Evolutionary conservation across 1,284 basidiomycete species (phyloP), one percentile per base, ranked within the genome.

Genomic region (Trametes pubescens): DNA sequence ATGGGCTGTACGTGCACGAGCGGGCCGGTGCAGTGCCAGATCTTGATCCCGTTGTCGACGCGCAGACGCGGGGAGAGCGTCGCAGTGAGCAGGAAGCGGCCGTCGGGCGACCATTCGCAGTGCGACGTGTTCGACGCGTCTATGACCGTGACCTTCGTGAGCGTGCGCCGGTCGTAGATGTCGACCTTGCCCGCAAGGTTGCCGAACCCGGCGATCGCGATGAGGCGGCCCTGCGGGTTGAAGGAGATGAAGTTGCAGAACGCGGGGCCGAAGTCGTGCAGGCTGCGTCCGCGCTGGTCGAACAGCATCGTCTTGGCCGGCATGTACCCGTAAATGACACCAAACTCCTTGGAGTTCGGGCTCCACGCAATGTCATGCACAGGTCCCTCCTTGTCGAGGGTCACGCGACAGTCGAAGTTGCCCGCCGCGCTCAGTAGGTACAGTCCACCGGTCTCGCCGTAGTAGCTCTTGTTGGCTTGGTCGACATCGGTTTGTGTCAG

Each of bases 331-430:
- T 99, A 99, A 52, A 96, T 91, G 40, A 99, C 96, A 64, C 90
- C 89, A 74, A 99, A 99, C 78, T 99, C 97, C 76, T 96, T 94
- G 59, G 93, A 95, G 73, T 95, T 98, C n/a, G 97, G 96, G 72
- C 90, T 96, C 97, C 97, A 99, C 21, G 88, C 83, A 72, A 98
- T 98, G 76, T 99, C 97, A 74, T 98, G 96, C 69, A 99, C 95
- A 1, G 96, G 96, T 1, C 98, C 98, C 69, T 99, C 96, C 81
- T 98, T 98, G 81, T 99, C 96, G 44, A 99, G 84, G 4, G 90
- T 87, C 38, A 99, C 92, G 29, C 95, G 86, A 76, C 94, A 96
- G 76, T 99, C 96, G 71, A 96, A 99, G 70, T 94, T 93, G 40
- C 97, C 96, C n/a, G 94, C 90, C n/a, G 95, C 90, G 66, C 90